Conservation (phyloP, 78 protist species). For the Polysphondylium violaceum region DNA sequence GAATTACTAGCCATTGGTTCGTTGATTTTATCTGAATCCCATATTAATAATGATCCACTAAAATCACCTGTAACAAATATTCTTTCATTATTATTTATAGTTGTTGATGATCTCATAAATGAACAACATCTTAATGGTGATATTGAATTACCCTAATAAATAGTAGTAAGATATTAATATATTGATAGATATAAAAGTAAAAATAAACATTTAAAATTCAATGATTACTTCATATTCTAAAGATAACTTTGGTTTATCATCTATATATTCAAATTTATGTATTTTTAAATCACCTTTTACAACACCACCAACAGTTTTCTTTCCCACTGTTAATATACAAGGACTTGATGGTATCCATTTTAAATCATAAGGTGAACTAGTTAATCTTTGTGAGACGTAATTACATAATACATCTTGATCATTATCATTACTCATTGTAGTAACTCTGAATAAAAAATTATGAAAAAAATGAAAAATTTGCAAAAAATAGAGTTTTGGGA, state of each 20-base stretch:
- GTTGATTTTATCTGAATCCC: slow-evolving; percentile 33
- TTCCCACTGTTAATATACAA: slow-evolving; percentile 4
- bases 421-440: neutral
- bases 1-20: neutral
- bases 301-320: neutral
- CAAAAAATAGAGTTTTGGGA: too few species aligned
- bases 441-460: too few species aligned
- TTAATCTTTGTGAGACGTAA: neutral
- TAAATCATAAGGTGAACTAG: neutral
- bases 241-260: neutral
- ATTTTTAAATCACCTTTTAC: slow-evolving; percentile 6
- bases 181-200: neutral
- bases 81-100: neutral
- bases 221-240: neutral
- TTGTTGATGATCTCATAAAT: neutral
- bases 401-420: neutral
- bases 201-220: too few species aligned
- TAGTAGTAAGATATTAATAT: neutral
- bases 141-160: neutral
- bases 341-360: slow-evolving; percentile 3
- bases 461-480: too few species aligned
- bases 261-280: slow-evolving; percentile 1
- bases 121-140: slow-evolving; percentile 24
- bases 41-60: slow-evolving; percentile 8
- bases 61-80: slow-evolving; percentile 17